Percentiles rank a stretch among this genome's conserved stretches.
Evolutionary conservation across 169 alveolate species (phyloP).

Genomic region (Plasmodium knowlesi): DNA sequence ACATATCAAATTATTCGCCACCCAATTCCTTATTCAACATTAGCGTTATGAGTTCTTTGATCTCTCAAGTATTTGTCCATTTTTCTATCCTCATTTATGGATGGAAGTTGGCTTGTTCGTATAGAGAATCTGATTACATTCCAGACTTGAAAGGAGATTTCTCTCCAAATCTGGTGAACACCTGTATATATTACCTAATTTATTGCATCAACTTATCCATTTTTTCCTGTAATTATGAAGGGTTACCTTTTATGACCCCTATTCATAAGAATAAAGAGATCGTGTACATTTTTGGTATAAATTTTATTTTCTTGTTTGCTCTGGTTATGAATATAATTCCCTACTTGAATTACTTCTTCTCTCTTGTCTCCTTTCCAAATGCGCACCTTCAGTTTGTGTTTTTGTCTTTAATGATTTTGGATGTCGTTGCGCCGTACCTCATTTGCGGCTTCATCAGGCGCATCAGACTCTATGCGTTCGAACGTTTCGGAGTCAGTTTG

Average conservation of each 20-base stretch:
- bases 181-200: slow-evolving; percentile 87
- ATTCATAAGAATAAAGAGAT: slow-evolving; percentile 80
- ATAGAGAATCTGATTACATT: slow-evolving; percentile 71
- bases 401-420: slow-evolving; percentile 36
- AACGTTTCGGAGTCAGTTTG: slow-evolving; percentile 4
- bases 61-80: slow-evolving; percentile 85
- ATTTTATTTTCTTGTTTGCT: slow-evolving; percentile 41
- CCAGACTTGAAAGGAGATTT: slow-evolving; percentile 88
- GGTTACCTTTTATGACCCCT: slow-evolving; percentile 90
- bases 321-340: slow-evolving; percentile 46
- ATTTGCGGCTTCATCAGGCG: slow-evolving; percentile 16
- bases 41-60: slow-evolving; percentile 79
- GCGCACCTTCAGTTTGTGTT: slow-evolving; percentile 12
- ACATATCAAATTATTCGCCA: slow-evolving; percentile 76
- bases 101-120: slow-evolving; percentile 85
- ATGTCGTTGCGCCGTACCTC: slow-evolving; percentile 41
- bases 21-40: slow-evolving; percentile 79
- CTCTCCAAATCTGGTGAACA: slow-evolving; percentile 90
- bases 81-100: slow-evolving; percentile 80
- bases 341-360: slow-evolving; percentile 44
- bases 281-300: slow-evolving; percentile 35
- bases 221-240: slow-evolving; percentile 90
- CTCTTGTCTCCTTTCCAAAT: slow-evolving; percentile 70
- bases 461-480: slow-evolving; percentile 13
- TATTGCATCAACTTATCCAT: slow-evolving; percentile 86